These are phyloP conservation scores for Gossypioides kirkii DNA, from an alignment of 345 rosid species.

Conservation along the genomic window DNA sequence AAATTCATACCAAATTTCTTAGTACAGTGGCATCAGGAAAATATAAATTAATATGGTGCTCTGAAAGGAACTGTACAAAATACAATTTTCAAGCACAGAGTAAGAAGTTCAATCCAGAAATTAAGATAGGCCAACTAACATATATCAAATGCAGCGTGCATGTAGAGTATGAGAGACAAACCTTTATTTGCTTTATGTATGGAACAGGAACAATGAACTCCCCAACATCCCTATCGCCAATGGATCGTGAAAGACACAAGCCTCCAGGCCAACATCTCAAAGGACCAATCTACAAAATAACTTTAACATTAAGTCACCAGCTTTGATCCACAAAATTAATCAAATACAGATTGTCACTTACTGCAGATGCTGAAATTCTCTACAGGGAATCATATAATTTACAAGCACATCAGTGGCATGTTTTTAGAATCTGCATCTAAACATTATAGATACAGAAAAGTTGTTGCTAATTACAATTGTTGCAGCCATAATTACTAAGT, in stretches of 20 bases:
- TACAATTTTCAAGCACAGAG: neutral
- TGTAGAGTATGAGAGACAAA: slow-evolving; percentile 28
- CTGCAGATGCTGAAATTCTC: neutral
- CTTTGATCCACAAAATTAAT: slow-evolving; percentile 9
- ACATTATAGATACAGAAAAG: neutral
- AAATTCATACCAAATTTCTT: neutral
- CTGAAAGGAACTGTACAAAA: neutral
- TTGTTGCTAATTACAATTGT: neutral
- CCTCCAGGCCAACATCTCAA: slow-evolving; percentile 99
- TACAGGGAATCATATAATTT: neutral
- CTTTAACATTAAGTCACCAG: slow-evolving; percentile 19
- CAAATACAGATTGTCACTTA: neutral
- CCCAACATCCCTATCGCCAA: slow-evolving; percentile 95
- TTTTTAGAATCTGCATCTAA: neutral
- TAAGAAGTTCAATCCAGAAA: neutral
- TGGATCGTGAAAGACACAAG: slow-evolving; percentile 95
- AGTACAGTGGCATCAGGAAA: neutral
- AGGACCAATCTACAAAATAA: slow-evolving; percentile 81
- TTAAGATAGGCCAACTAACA: neutral
- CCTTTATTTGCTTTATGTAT: slow-evolving; percentile 97
- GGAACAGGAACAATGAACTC: slow-evolving; percentile 98
- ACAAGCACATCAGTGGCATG: neutral
- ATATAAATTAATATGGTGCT: neutral
- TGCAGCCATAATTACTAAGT: neutral
- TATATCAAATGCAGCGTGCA: slow-evolving; percentile 3